A percentile compares a stretch with the other conserved stretches of the same genome.
These are phyloP conservation scores for Rehmannia glutinosa DNA, from an alignment of 257 asterid genomes.

Conservation along the genomic window DNA sequence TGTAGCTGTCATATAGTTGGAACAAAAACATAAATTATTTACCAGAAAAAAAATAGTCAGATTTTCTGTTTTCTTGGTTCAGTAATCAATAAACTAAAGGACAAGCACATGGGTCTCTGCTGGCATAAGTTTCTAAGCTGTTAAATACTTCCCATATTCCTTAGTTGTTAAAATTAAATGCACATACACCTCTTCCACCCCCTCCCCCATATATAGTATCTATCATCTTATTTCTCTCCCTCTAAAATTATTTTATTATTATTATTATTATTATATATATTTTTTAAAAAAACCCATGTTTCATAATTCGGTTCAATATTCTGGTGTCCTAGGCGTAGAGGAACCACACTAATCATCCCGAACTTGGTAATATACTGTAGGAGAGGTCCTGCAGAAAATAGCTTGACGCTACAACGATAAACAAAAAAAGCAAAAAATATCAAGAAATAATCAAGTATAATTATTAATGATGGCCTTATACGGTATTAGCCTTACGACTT, in stretches of 20 bases:
- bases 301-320: no score
- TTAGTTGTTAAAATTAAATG: conserved; percentile 33
- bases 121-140: conserved; percentile 20
- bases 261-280: no score
- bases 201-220: not conserved
- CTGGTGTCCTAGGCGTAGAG: no score
- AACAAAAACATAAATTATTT: not conserved
- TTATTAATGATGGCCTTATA: no score
- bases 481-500: no score
- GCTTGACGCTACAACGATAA: no score
- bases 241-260: not conserved
- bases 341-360: no score
- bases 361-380: no score
- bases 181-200: conserved; percentile 20
- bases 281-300: no score
- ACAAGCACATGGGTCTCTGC: conserved; percentile 32
- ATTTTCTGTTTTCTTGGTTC: not conserved
- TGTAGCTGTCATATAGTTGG: conserved; percentile 29
- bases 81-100: conserved; percentile 5
- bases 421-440: no score
- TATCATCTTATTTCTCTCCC: not conserved
- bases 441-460: no score
- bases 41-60: not conserved
- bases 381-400: no score
- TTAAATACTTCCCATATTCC: conserved; percentile 27